Conservation (phyloP, 495 filamentous ascomycete species). For the Cladorrhinum samala region DNA sequence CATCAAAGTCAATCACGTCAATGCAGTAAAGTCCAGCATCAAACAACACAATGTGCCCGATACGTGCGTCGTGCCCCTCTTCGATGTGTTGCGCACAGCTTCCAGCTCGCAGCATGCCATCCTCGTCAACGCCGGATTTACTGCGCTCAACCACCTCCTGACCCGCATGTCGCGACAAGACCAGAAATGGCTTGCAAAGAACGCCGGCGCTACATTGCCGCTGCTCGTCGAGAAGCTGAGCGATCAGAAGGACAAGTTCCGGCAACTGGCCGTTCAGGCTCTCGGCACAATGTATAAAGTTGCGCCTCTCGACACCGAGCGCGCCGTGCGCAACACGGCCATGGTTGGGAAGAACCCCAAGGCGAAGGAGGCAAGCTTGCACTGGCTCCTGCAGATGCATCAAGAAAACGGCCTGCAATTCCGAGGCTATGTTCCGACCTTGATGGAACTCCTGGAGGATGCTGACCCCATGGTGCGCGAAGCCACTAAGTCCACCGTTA, state of each 20-base stretch:
- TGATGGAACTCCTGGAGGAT: constrained; percentile 85
- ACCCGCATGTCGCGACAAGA: constrained; percentile 81
- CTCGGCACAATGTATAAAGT: constrained; percentile 69
- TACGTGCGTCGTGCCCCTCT: constrained; percentile 59
- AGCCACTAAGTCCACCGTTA: constrained; percentile 68
- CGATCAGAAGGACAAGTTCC: constrained; percentile 78
- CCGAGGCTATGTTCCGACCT: constrained; percentile 67
- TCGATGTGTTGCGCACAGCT: constrained; percentile 64
- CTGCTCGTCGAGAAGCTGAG: constrained; percentile 79
- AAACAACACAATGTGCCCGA: constrained; percentile 84
- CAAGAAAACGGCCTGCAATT: constrained; percentile 71
- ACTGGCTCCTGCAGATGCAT: constrained; percentile 82
- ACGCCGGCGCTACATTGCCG: constrained; percentile 60
- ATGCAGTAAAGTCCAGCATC: constrained; percentile 72
- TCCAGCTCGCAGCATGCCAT: constrained; percentile 64
- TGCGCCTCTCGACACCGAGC: constrained; percentile 66
- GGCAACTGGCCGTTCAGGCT: constrained; percentile 61
- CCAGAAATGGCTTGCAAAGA: constrained; percentile 57
- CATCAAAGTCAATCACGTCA: constrained; percentile 62
- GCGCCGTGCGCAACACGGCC: constrained; percentile 67
- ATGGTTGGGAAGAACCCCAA: constrained; percentile 73
- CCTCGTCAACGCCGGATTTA: constrained; percentile 70
- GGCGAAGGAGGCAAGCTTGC: constrained; percentile 75
- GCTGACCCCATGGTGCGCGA: constrained; percentile 82
- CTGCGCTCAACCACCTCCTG: constrained; percentile 75